A percentile compares a stretch with the other conserved stretches of the same genome.
phyloP scores from a whole-genome alignment of 192 early-diverging fungal genomes.

The Backusella westeae region DNA sequence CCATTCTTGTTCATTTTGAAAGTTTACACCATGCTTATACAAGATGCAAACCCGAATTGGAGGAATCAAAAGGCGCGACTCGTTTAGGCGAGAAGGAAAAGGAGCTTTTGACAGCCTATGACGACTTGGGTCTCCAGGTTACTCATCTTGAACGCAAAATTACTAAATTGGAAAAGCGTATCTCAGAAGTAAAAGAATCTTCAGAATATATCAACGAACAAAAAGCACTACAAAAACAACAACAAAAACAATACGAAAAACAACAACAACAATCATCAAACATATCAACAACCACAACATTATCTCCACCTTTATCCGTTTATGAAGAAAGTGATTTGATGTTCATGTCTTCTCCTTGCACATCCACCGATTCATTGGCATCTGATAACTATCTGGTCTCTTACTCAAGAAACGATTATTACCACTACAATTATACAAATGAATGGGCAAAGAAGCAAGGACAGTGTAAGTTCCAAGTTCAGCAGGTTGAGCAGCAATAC shows the following conservation, averaged over 20 bases:
- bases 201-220: neutral
- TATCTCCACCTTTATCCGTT: neutral
- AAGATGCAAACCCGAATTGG: conserved; percentile 21
- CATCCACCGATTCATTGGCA: conserved; percentile 3
- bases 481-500: neutral
- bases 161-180: conserved; percentile 20
- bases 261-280: neutral
- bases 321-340: neutral
- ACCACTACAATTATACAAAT: neutral
- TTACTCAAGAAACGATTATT: neutral
- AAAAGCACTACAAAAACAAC: neutral
- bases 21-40: conserved; percentile 30
- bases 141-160: conserved; percentile 37
- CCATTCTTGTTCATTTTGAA: conserved; percentile 35
- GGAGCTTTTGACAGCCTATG: conserved; percentile 36
- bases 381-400: conserved; percentile 3
- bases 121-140: conserved; percentile 35
- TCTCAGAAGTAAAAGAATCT: conserved; percentile 11
- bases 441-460: neutral
- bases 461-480: neutral
- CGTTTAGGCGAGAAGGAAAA: conserved; percentile 29
- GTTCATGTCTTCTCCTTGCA: conserved; percentile 3
- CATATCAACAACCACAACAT: neutral
- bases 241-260: neutral
- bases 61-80: conserved; percentile 12